These are phyloP conservation scores for Lichtheimia ornata DNA, from an alignment of 371 early-diverging fungal genomes.

Conservation along the genomic window DNA sequence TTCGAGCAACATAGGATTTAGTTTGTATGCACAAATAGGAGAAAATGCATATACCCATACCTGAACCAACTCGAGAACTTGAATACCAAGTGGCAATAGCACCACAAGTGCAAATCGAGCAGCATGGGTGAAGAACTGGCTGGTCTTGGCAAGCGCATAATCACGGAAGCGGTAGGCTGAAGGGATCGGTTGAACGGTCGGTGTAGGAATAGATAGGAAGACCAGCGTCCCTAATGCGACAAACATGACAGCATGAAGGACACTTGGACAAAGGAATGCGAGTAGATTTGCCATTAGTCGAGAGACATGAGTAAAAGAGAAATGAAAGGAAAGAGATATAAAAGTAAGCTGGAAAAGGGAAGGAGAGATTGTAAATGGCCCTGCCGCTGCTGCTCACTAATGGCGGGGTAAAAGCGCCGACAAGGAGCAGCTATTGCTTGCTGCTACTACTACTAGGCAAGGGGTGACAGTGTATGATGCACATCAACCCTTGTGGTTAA, in stretches of 20 bases:
- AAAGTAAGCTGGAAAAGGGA: background rate
- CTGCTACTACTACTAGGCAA: too few species aligned
- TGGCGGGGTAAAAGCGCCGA: too few species aligned
- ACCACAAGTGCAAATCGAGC: too few species aligned
- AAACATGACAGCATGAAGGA: conserved; percentile 14
- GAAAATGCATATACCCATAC: too few species aligned
- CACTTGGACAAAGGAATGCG: conserved; percentile 10
- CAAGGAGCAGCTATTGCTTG: too few species aligned
- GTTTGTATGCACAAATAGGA: too few species aligned
- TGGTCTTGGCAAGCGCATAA: conserved; percentile 1
- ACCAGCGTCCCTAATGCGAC: conserved; percentile 10
- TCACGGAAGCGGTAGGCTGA: background rate
- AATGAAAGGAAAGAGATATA: background rate
- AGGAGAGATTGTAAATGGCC: background rate
- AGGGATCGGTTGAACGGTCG: background rate
- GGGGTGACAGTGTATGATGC: too few species aligned
- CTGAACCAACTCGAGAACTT: too few species aligned
- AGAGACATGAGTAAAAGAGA: conserved; percentile 2
- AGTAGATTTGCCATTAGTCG: conserved; percentile 7
- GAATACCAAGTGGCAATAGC: too few species aligned
- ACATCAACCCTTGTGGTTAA: too few species aligned
- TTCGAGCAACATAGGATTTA: background rate
- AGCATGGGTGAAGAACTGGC: background rate
- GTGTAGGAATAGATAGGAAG: conserved; percentile 13
- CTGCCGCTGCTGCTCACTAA: too few species aligned